These are phyloP conservation scores for Cercospora sp. DNA, from an alignment of 2,329 filamentous ascomycete genomes.

Conservation along the genomic window DNA sequence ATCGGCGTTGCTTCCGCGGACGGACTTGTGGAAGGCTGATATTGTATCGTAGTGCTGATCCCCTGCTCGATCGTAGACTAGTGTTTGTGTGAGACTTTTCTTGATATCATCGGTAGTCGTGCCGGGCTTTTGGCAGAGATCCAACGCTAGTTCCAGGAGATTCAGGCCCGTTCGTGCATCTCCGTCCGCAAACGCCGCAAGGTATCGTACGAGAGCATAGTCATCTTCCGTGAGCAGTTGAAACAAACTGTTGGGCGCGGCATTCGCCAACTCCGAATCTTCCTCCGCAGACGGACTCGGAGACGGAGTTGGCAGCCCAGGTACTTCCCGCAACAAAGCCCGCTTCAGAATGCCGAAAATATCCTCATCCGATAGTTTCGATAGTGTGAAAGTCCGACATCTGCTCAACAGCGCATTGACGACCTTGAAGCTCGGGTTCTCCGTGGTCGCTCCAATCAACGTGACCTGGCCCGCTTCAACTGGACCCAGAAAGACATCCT, in stretches of 20 bases:
- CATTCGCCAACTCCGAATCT: not conserved
- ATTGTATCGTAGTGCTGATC: slow-evolving; percentile 99
- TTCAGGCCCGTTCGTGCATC: slow-evolving; percentile 93
- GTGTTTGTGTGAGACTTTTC: slow-evolving; percentile 78
- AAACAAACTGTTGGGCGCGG: slow-evolving; percentile 34
- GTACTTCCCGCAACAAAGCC: slow-evolving; percentile 59
- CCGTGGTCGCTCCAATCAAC: slow-evolving; percentile 91
- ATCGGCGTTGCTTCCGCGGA: slow-evolving; percentile 82
- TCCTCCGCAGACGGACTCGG: slow-evolving; percentile 30
- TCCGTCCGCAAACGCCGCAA: slow-evolving; percentile 84
- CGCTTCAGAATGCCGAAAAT: slow-evolving; percentile 72
- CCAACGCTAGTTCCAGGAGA: slow-evolving; percentile 83
- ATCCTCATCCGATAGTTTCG: slow-evolving; percentile 71
- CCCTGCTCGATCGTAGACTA: slow-evolving; percentile 91
- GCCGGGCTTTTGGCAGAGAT: slow-evolving; percentile 65
- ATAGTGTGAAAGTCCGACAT: slow-evolving; percentile 85
- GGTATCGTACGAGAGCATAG: slow-evolving; percentile 66
- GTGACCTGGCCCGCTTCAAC: slow-evolving; percentile 90
- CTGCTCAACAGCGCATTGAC: slow-evolving; percentile 83
- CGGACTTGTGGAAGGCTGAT: slow-evolving; percentile 93
- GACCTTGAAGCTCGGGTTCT: slow-evolving; percentile 94
- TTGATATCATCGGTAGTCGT: slow-evolving; percentile 74
- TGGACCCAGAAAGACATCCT: slow-evolving; percentile 90
- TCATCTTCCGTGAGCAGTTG: slow-evolving; percentile 68
- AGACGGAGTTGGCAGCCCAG: slow-evolving; percentile 54